Conservation (phyloP, 371 early-diverging fungal species). For the Choanephora cucurbitarum region DNA sequence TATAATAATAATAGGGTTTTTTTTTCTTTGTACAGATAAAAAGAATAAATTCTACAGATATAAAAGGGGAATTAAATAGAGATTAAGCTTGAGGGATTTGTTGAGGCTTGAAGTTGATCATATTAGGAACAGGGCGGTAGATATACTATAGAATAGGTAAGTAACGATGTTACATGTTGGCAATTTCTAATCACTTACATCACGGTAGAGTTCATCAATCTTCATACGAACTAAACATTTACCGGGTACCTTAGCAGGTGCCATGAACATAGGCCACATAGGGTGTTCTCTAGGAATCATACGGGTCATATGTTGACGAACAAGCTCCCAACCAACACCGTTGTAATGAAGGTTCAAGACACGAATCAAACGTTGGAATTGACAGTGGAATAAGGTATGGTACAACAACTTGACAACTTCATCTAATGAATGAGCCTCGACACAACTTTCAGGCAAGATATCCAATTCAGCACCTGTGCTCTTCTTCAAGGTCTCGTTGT, state of each 20-base stretch:
- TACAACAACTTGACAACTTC: conserved; percentile 67
- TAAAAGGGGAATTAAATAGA: background rate
- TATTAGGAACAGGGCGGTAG: conserved; percentile 65
- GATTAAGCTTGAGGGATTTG: conserved; percentile 3
- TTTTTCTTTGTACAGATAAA: background rate
- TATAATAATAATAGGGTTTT: background rate
- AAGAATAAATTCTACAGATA: background rate
- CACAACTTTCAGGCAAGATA: conserved; percentile 61
- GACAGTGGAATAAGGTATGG: conserved; percentile 71
- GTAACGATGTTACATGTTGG: too few species aligned
- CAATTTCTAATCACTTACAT: too few species aligned
- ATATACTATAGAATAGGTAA: conserved; percentile 44
- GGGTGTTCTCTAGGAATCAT: conserved; percentile 52
- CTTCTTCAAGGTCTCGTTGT: conserved; percentile 52
- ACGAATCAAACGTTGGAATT: conserved; percentile 69
- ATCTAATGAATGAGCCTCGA: conserved; percentile 53
- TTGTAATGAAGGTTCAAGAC: conserved; percentile 65
- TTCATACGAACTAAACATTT: conserved; percentile 76
- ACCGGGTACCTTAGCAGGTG: conserved; percentile 43
- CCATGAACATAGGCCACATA: conserved; percentile 53
- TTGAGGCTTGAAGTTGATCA: conserved; percentile 56
- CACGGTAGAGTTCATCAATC: conserved; percentile 67
- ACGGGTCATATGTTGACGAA: conserved; percentile 48
- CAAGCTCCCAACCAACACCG: conserved; percentile 68
- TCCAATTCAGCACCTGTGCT: conserved; percentile 52